phyloP scores from a whole-genome alignment of 805 yeast species.

The Cyberlindnera mrakii region DNA sequence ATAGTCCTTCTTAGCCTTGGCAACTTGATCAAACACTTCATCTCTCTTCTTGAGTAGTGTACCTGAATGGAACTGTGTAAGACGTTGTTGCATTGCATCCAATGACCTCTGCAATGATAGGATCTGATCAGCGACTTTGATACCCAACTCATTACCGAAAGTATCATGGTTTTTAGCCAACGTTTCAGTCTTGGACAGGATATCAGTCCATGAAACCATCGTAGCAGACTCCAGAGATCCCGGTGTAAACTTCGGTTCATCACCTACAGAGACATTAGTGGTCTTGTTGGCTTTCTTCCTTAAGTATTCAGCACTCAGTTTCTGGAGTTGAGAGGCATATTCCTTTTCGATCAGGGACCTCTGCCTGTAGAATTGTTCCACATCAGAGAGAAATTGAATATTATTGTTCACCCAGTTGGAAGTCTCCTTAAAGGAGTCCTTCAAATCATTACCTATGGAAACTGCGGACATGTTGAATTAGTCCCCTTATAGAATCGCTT shows the following conservation, averaged over 20 bases:
- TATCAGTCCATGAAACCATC: slow-evolving; percentile 85
- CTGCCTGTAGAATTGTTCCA: slow-evolving; percentile 79
- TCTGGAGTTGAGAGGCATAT: slow-evolving; percentile 61
- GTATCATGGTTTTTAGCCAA: slow-evolving; percentile 61
- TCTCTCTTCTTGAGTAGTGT: slow-evolving; percentile 40
- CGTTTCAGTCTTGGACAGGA: slow-evolving; percentile 75
- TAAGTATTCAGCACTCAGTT: slow-evolving; percentile 61
- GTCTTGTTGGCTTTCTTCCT: slow-evolving; percentile 68
- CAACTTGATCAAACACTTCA: slow-evolving; percentile 25
- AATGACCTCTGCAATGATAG: slow-evolving; percentile 46
- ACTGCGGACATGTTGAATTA: not conserved
- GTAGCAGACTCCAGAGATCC: slow-evolving; percentile 90
- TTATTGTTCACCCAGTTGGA: slow-evolving; percentile 76
- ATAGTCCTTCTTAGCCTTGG: slow-evolving; percentile 56
- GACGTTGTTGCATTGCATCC: slow-evolving; percentile 46
- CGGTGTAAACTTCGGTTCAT: slow-evolving; percentile 84
- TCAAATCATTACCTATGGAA: slow-evolving; percentile 61
- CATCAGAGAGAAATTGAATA: slow-evolving; percentile 66
- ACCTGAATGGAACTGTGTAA: slow-evolving; percentile 50
- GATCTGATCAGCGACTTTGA: slow-evolving; percentile 58
- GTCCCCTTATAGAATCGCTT: not conserved
- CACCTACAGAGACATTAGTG: slow-evolving; percentile 79
- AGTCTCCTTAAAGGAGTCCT: slow-evolving; percentile 75
- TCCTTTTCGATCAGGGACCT: slow-evolving; percentile 79
- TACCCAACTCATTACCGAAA: slow-evolving; percentile 53